Percentiles rank a stretch among this genome's conserved stretches.
Conservation (phyloP, 345 rosid genomes). For the Pistacia integerrima region DNA sequence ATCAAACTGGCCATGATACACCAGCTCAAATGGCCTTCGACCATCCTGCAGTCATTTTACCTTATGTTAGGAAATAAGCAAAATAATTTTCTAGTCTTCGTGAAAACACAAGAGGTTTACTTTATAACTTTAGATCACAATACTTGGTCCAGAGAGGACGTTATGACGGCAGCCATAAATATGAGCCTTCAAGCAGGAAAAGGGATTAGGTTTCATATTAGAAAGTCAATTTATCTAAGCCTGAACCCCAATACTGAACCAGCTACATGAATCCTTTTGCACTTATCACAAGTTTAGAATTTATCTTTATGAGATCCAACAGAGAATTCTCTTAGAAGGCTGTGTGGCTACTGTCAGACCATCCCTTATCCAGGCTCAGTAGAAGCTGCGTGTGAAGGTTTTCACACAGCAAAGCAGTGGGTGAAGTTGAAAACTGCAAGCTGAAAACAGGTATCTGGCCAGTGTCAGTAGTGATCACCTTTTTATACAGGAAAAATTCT, state of each 20-base stretch:
- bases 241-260: neutral
- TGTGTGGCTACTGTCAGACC: neutral
- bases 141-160: neutral
- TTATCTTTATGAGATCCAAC: neutral
- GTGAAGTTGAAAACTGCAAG: constrained; percentile 1
- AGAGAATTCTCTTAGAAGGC: neutral
- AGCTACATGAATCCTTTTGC: neutral
- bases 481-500: constrained; percentile 82
- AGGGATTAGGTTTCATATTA: neutral
- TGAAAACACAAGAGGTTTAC: neutral
- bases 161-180: neutral
- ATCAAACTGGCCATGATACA: constrained; percentile 92
- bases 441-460: neutral
- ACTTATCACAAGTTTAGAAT: constrained; percentile 5
- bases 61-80: neutral
- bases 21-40: constrained; percentile 88
- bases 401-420: neutral
- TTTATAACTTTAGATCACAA: neutral
- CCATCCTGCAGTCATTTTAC: constrained; percentile 53
- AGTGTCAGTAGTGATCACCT: constrained; percentile 41
- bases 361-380: neutral
- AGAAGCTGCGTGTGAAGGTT: neutral
- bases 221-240: neutral
- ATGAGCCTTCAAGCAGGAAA: constrained; percentile 1
- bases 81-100: neutral